phyloP scores from a whole-genome alignment of 176 grass and related monocot species.

The Lolium multiflorum region DNA sequence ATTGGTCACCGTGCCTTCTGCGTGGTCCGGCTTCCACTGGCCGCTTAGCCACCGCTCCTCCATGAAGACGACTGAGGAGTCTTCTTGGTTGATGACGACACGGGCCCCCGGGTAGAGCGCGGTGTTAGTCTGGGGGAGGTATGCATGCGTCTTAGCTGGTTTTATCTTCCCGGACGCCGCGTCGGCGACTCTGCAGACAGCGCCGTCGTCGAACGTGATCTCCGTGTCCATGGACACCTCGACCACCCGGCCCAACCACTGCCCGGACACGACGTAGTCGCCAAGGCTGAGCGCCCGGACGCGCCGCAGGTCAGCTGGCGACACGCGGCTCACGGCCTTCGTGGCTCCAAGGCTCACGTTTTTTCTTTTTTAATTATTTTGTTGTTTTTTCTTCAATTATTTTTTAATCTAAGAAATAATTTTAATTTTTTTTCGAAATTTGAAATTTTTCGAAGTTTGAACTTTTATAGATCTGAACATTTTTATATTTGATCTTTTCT shows the following conservation, averaged over 20 bases:
- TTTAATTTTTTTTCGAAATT: too few relatives aligned
- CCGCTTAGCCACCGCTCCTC: constrained; percentile 14
- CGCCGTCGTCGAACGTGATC: constrained; percentile 34
- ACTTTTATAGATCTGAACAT: too few relatives aligned
- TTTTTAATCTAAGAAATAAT: too few relatives aligned
- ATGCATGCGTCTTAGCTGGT: neutral
- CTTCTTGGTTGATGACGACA: neutral
- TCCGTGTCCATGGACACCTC: neutral
- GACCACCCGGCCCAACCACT: constrained; percentile 23
- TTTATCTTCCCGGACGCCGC: neutral
- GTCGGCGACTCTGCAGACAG: neutral
- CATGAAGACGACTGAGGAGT: neutral
- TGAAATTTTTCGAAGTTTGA: too few relatives aligned
- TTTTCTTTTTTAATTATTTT: too few relatives aligned
- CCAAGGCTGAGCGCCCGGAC: neutral
- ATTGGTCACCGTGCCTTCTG: neutral
- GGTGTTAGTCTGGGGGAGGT: neutral
- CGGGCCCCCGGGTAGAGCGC: neutral
- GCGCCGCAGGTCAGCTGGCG: neutral
- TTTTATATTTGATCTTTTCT: too few relatives aligned
- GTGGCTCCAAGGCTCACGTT: too few relatives aligned
- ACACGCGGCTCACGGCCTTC: neutral
- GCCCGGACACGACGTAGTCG: constrained; percentile 4
- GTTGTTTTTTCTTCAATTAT: too few relatives aligned
- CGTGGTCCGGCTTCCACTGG: neutral